phyloP scores from a whole-genome alignment of 345 rosid species.

The Psidium friedrichsthalianum region DNA sequence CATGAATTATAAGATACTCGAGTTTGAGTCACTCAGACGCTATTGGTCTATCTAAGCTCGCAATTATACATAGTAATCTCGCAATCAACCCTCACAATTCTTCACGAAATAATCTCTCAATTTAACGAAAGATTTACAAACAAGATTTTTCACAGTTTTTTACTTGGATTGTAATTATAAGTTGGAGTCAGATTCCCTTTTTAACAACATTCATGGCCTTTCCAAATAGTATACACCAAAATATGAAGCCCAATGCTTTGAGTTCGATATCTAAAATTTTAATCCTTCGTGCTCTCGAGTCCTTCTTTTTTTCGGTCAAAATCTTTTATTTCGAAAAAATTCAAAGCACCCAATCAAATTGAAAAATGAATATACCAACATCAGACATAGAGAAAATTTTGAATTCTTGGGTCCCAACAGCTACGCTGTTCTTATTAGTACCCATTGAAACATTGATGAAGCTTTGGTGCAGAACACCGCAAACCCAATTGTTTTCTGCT shows the following conservation, averaged over 20 bases:
- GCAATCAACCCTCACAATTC: background rate
- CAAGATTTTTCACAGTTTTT: background rate
- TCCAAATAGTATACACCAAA: background rate
- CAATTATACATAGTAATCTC: background rate
- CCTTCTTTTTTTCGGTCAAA: too few species aligned
- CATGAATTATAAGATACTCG: background rate
- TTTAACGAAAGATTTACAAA: background rate
- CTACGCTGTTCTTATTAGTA: background rate
- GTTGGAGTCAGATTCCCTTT: background rate
- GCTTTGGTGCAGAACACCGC: background rate
- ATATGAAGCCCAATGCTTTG: background rate
- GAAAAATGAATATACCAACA: background rate
- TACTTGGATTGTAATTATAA: background rate
- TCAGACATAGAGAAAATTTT: background rate
- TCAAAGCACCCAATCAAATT: background rate
- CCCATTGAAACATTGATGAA: background rate
- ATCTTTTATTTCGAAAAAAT: background rate
- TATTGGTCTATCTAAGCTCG: rapidly evolving
- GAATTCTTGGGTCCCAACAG: background rate
- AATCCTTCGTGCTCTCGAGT: background rate
- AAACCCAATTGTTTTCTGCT: background rate
- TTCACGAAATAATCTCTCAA: background rate
- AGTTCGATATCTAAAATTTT: background rate
- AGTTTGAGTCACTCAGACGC: rapidly evolving
- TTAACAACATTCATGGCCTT: background rate